Evolutionary conservation across 2,329 filamentous ascomycete genomes (phyloP).

Genomic region (Trichoderma sp.): DNA sequence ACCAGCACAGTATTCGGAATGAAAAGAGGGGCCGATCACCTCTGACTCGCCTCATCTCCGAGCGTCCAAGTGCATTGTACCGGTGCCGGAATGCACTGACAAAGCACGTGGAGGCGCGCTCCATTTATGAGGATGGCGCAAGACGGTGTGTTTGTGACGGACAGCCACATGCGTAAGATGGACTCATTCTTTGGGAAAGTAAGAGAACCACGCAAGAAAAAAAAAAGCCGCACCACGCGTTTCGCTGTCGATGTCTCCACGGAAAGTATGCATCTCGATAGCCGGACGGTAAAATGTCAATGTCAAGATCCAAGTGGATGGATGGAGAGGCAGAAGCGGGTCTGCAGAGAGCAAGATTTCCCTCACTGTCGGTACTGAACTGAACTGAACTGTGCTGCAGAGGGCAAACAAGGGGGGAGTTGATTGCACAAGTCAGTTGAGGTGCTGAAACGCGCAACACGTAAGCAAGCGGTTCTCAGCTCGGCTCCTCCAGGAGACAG

Average conservation of each 20-base stretch:
- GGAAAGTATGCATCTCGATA: conserved; percentile 13
- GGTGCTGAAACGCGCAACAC: not conserved
- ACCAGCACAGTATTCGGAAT: conserved; percentile 10
- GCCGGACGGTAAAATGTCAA: conserved; percentile 8
- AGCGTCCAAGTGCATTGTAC: not conserved
- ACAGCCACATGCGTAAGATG: not conserved
- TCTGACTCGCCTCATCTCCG: conserved; percentile 17
- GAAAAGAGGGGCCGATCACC: conserved; percentile 16
- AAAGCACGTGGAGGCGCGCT: conserved; percentile 9
- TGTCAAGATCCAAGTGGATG: conserved; percentile 11
- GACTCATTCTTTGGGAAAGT: not conserved
- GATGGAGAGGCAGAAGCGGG: conserved; percentile 8
- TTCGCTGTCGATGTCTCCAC: conserved; percentile 2
- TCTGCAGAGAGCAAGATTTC: not conserved
- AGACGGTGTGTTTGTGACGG: not conserved
- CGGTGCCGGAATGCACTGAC: conserved; percentile 3
- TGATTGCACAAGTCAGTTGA: not conserved
- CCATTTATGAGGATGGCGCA: conserved; percentile 2
- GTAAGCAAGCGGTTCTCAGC: no score
- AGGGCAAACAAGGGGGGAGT: not conserved
- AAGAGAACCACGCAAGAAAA: not conserved
- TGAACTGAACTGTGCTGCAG: no score
- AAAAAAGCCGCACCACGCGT: not conserved
- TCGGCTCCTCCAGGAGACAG: no score
- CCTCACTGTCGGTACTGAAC: conserved; percentile 11